Evolutionary conservation across 805 yeast genomes (phyloP).

Genomic region (Lachancea meyersii): DNA sequence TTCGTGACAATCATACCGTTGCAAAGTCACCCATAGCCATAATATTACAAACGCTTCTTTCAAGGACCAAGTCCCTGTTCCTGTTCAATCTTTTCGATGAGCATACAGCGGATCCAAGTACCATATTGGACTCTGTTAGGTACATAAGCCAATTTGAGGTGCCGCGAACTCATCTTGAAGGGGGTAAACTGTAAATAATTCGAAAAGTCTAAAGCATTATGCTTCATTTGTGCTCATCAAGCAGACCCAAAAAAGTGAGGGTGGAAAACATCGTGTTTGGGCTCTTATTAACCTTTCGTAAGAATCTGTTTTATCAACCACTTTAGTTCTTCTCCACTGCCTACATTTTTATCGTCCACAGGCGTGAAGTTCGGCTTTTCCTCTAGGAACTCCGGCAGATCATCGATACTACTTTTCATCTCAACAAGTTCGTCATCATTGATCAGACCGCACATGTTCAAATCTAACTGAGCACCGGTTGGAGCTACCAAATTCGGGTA

Average conservation of each 20-base stretch:
- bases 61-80: constrained; percentile 35
- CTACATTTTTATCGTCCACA: constrained; percentile 38
- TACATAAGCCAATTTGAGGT: constrained; percentile 15
- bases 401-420: constrained; percentile 31
- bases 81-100: constrained; percentile 27
- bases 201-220: background rate
- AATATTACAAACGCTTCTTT: constrained; percentile 26
- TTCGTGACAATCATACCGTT: constrained; percentile 2
- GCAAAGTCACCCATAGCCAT: constrained; percentile 22
- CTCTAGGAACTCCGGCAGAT: constrained; percentile 27
- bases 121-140: constrained; percentile 16
- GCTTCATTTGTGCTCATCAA: background rate
- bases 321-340: constrained; percentile 61
- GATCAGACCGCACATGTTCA: constrained; percentile 43
- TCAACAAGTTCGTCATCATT: constrained; percentile 47
- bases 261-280: background rate
- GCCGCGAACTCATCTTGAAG: constrained; percentile 6
- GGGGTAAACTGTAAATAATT: constrained; percentile 4
- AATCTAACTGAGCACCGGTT: constrained; percentile 49
- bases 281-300: constrained; percentile 27
- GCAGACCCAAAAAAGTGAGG: background rate
- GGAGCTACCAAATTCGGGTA: constrained; percentile 67
- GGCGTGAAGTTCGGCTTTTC: constrained; percentile 32
- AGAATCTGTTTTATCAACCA: constrained; percentile 66
- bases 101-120: constrained; percentile 13